phyloP scores from a whole-genome alignment of 75 land plant species.

The Gnetum montanum region DNA sequence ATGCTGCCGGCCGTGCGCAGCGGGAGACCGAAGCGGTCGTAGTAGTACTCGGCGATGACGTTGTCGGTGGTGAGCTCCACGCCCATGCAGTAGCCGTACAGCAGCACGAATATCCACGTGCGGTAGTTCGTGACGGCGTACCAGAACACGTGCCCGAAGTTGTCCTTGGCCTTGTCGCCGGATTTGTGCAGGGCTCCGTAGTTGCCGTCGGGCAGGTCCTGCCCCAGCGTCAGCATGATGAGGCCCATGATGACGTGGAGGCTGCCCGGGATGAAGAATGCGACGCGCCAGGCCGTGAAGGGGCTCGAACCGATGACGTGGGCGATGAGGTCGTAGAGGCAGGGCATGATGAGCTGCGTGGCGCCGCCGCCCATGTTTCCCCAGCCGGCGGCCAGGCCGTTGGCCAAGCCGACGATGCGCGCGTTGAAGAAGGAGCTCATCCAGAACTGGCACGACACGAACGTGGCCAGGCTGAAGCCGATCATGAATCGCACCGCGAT shows the following conservation, averaged over 20 bases:
- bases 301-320: conserved; percentile 6
- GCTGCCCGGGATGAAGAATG: conserved; percentile 60
- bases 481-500: conserved; percentile 58
- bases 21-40: conserved; percentile 29
- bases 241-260: conserved; percentile 39
- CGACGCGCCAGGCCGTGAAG: conserved; percentile 67
- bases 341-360: conserved; percentile 62
- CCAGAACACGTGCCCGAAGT: conserved; percentile 15
- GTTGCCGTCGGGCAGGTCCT: conserved; percentile 65
- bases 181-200: conserved; percentile 15
- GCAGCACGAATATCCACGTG: conserved; percentile 41
- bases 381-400: conserved; percentile 69
- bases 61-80: conserved; percentile 61
- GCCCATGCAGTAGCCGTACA: conserved; percentile 46
- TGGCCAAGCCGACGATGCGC: conserved; percentile 53
- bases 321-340: conserved; percentile 27
- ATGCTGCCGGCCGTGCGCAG: conserved; percentile 35
- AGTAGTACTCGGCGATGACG: conserved; percentile 49
- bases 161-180: conserved; percentile 40
- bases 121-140: conserved; percentile 43
- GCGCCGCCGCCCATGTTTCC: conserved; percentile 81
- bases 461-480: conserved; percentile 71
- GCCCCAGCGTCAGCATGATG: conserved; percentile 32
- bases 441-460: conserved; percentile 82
- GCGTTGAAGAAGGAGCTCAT: conserved; percentile 77